Evolutionary conservation across 805 yeast species (phyloP), one percentile per base, ranked within the genome.

Genomic region (Wickerhamiella azymoides): DNA sequence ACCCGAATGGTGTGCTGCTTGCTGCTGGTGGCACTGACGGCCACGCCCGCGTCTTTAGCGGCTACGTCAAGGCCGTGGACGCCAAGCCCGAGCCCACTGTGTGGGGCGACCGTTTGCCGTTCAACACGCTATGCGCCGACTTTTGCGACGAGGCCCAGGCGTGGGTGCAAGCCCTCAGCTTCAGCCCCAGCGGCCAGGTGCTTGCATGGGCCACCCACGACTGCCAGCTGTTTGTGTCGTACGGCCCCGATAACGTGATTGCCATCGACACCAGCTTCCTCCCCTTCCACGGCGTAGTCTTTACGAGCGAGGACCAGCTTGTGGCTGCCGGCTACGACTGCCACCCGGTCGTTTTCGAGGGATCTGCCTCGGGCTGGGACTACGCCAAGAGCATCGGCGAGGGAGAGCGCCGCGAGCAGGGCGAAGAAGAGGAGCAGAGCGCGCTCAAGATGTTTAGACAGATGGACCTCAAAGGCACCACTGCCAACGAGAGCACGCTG

Each of bases 31-130:
- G 95, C 18, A 83, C 96, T 7, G 96, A 89, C 60, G 94, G 95
- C 24, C 93, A 81, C 57, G 84, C 82, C 40, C 71, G 95, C 49
- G 94, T 89, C 28, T 85, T 88, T 54, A 80, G 94, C 13, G 84
- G 93, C 8, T 92, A 71, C 62, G 71, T 92, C 61, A 92, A 92
- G 67, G 85, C 92, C 5, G 72, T 89, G 52, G 99, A 92, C 59
- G 66, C 73, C 36, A 83, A 83, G 57, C 95, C 95, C 1, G 76
- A 68, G 24, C 75, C 92, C 2, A 68, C 89, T 0, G 77, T 76
- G 19, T 92, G 98, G 97, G 99, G 97, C 47, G 81, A 83, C 50
- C 80, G 89, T 60, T 75, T 92, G 62, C 98, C 99, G 25, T 92
- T 92, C 71, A 88, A 82, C 64, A 85, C 94, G 1, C 64, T 85